Conservation (phyloP, 1,284 basidiomycete species). For the Malassezia restricta region DNA sequence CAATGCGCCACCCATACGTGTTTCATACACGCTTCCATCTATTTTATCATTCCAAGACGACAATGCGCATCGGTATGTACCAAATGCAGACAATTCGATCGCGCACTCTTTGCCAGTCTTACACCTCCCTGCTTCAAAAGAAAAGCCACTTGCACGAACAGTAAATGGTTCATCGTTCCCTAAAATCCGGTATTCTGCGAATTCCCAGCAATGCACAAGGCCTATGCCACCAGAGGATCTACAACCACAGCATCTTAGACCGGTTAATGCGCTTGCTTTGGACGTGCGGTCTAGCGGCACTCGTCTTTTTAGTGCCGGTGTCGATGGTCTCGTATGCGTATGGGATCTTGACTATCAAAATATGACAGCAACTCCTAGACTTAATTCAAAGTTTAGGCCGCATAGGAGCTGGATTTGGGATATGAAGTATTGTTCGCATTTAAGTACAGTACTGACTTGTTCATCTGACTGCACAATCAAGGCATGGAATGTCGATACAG, state of each 20-base stretch:
- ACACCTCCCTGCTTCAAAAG: conserved; percentile 15
- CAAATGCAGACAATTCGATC: background rate
- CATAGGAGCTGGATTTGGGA: conserved; percentile 90
- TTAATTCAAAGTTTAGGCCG: conserved; percentile 35
- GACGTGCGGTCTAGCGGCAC: background rate
- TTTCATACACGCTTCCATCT: conserved; percentile 30
- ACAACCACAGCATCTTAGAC: conserved; percentile 29
- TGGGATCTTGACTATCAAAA: conserved; percentile 67
- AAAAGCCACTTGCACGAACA: background rate
- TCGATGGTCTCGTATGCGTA: conserved; percentile 78
- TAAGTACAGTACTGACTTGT: conserved; percentile 85
- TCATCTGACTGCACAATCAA: conserved; percentile 92
- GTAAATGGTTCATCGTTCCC: background rate
- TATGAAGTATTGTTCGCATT: conserved; percentile 76
- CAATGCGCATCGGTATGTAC: conserved; percentile 3
- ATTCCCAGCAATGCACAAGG: background rate
- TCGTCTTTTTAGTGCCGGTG: conserved; percentile 69
- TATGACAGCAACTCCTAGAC: conserved; percentile 1
- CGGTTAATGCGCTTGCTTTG: conserved; percentile 19
- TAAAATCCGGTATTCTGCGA: background rate
- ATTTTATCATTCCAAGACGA: conserved; percentile 4
- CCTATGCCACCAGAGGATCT: conserved; percentile 10
- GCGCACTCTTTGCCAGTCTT: conserved; percentile 21
- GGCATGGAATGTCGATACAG: conserved; percentile 66
- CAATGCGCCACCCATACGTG: conserved; percentile 2